Evolutionary conservation across 805 yeast genomes (phyloP).

Genomic region (Sporopachydermia quercuum): DNA sequence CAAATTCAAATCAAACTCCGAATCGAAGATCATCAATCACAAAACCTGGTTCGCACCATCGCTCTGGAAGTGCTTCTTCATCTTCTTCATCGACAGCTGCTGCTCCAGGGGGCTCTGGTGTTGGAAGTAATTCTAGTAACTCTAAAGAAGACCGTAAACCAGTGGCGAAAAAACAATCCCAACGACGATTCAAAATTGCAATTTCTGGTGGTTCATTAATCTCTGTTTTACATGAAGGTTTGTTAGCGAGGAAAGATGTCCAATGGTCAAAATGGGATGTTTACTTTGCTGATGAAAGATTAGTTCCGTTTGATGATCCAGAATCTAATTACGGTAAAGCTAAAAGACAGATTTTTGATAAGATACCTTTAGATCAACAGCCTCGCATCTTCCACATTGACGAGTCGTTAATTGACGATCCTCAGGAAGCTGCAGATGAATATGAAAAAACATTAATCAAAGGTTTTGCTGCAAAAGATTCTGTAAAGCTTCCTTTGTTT

Average conservation of each 20-base stretch:
- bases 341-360: conserved; percentile 67
- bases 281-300: conserved; percentile 90
- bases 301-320: conserved; percentile 71
- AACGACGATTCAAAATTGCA: conserved; percentile 77
- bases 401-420: conserved; percentile 55
- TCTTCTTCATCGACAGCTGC: conserved; percentile 1
- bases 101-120: conserved; percentile 4
- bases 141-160: conserved; percentile 1
- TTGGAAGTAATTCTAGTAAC: conserved; percentile 4
- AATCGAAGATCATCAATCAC: conserved; percentile 5
- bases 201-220: conserved; percentile 87
- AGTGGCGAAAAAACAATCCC: conserved; percentile 22
- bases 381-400: conserved; percentile 80
- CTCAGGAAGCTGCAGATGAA: conserved; percentile 87
- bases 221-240: conserved; percentile 74
- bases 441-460: conserved; percentile 77
- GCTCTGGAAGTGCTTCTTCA: neutral
- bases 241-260: conserved; percentile 58
- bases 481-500: conserved; percentile 90
- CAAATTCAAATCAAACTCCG: conserved; percentile 7
- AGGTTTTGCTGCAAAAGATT: conserved; percentile 91
- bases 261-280: conserved; percentile 93
- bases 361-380: conserved; percentile 31
- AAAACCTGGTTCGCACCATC: conserved; percentile 4
- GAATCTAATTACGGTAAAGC: conserved; percentile 88